These are phyloP conservation scores for Furcasterigmium furcatum DNA, from an alignment of 2,329 filamentous ascomycete genomes.

Conservation along the genomic window DNA sequence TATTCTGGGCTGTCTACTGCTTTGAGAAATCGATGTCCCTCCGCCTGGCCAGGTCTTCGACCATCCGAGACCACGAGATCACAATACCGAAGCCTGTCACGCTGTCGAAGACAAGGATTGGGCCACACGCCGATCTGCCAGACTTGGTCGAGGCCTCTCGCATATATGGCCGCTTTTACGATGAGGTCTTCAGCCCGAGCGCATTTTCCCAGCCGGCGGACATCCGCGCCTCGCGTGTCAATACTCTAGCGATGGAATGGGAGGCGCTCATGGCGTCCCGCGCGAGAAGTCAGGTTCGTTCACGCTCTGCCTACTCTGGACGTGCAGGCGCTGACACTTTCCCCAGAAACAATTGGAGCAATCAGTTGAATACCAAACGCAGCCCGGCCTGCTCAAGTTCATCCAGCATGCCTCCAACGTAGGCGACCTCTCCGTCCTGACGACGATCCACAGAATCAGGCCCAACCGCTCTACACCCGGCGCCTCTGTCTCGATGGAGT, in stretches of 20 bases:
- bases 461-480: neutral
- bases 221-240: conserved; percentile 10
- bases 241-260: neutral
- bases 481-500: too few species aligned
- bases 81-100: conserved; percentile 10
- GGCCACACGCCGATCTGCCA: too few species aligned
- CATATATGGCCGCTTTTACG: conserved; percentile 19
- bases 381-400: too few species aligned
- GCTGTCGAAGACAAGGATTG: neutral
- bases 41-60: conserved; percentile 18
- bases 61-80: conserved; percentile 21
- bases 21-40: conserved; percentile 19
- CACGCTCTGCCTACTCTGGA: neutral
- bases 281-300: neutral
- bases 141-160: conserved; percentile 2
- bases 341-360: too few species aligned
- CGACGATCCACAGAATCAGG: neutral
- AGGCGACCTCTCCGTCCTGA: neutral
- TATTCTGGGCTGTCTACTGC: conserved; percentile 22
- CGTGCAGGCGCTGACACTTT: too few species aligned
- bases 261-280: neutral
- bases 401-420: too few species aligned
- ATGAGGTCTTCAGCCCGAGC: conserved; percentile 21
- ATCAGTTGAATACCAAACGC: too few species aligned
- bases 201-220: conserved; percentile 14